Base-by-base conservation (phyloP, 768 basidiomycete genomes). In the Leucocoprinus leucothites region DNA sequence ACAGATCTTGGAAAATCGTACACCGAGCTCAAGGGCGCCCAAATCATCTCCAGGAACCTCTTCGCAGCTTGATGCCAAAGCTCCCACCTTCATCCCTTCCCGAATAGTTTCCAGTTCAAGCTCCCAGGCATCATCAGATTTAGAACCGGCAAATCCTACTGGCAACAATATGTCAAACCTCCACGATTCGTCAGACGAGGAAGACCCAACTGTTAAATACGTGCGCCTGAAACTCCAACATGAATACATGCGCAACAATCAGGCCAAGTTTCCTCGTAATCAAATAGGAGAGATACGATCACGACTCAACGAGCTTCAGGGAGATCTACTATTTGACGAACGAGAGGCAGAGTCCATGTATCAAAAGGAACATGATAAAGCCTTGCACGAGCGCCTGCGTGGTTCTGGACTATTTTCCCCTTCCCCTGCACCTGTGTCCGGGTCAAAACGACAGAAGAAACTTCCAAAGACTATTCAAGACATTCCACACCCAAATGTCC, bases 321-420 rank as follows among this genome's bases (percentile, higher is more conserved):
- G 72, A 21, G 73, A 86, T 65, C 90, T 90, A 60, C 80, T 91
- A 53, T 93, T 94, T 63, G 77, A 89, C 53, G 76, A 82, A 61
- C 73, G 71, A 52, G 85, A 88, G 57, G 89, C 89, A 1, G 77
- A 87, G 61, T 73, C 69, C 3, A 65, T 75, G 21, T 90, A 85
- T 67, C 73, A 67, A 25, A 67, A 70, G 16, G 81, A 85, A 63
- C 79, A 81, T 25, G 69, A 79, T 41, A 81, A 80, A 60, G 72
- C 69, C 19, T 77, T 85, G 6, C 72, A 78, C 58, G 73, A 76
- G 25, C 70, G 69, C 51, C 65, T 80, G 21, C 67, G 71, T 16
- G 54, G 56, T 19, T 46, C 53, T n/a, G 16, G 46, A 38, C 38
- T 24, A 26, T 31, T n/a, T 22, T 24, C 14, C 35, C 44, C 26